These are phyloP conservation scores for Flaveria brownii DNA, from an alignment of 129 eudicot genomes.

Conservation along the genomic window DNA sequence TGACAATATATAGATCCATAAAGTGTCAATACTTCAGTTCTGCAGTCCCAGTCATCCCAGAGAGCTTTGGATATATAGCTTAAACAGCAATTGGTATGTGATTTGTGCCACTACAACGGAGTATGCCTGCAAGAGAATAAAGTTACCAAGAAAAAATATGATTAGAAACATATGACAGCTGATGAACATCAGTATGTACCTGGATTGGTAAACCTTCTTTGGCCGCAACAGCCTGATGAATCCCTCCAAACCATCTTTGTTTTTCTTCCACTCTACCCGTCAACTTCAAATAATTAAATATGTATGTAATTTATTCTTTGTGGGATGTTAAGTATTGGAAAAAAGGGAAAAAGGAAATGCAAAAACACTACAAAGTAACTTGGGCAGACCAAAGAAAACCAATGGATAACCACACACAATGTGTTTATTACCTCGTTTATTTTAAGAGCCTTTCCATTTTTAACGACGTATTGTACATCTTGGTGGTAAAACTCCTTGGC, in stretches of 20 bases:
- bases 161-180: conserved; percentile 3
- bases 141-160: neutral
- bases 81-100: conserved; percentile 85
- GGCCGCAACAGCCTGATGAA: too few species aligned
- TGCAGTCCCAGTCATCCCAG: conserved; percentile 99
- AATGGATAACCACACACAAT: neutral
- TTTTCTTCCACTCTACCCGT: conserved; percentile 99
- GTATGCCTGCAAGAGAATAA: conserved; percentile 58
- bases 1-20: conserved; percentile 7
- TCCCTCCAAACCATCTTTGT: conserved; percentile 76
- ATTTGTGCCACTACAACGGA: conserved; percentile 92
- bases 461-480: conserved; percentile 91
- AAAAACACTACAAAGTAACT: neutral
- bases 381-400: conserved; percentile 4
- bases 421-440: conserved; percentile 41
- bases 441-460: conserved; percentile 66
- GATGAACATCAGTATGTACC: conserved; percentile 23
- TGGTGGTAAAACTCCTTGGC: conserved; percentile 94
- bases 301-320: neutral
- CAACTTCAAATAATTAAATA: conserved; percentile 50
- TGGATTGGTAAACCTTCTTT: too few species aligned
- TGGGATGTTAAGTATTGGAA: neutral
- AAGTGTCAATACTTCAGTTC: conserved; percentile 76
- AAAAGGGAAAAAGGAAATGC: neutral
- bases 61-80: conserved; percentile 97